Conservation (phyloP, 352 stramenopile species). For the Globisporangium megalacanthum region DNA sequence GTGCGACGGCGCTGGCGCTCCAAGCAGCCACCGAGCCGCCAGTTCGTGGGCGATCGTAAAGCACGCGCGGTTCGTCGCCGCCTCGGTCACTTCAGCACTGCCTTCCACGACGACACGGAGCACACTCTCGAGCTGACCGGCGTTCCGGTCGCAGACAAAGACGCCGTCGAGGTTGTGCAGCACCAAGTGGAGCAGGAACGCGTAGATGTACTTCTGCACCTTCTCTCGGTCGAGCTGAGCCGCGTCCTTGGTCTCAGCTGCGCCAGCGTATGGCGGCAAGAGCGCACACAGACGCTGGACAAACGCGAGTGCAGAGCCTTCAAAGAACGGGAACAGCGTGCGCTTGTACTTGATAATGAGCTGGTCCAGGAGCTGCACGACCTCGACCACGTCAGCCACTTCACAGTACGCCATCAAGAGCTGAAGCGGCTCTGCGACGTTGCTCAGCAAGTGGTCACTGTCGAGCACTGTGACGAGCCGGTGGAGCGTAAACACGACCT, state of each 20-base stretch:
- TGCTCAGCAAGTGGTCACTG: slow-evolving; percentile 56
- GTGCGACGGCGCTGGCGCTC: slow-evolving; percentile 15
- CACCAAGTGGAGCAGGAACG: slow-evolving; percentile 70
- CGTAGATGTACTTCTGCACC: slow-evolving; percentile 79
- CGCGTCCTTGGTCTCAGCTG: slow-evolving; percentile 62
- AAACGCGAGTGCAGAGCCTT: slow-evolving; percentile 60
- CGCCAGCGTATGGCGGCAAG: slow-evolving; percentile 45
- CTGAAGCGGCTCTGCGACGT: slow-evolving; percentile 53
- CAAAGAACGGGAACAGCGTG: slow-evolving; percentile 56
- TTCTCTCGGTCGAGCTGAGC: slow-evolving; percentile 70
- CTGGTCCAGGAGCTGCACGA: slow-evolving; percentile 81
- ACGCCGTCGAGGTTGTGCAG: slow-evolving; percentile 65
- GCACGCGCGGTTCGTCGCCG: slow-evolving; percentile 67
- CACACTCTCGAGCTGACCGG: slow-evolving; percentile 55
- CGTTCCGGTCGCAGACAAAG: slow-evolving; percentile 63
- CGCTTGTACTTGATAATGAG: slow-evolving; percentile 86
- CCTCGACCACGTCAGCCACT: slow-evolving; percentile 61
- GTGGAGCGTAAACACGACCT: slow-evolving; percentile 79
- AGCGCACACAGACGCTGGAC: slow-evolving; percentile 64
- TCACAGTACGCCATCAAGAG: slow-evolving; percentile 63
- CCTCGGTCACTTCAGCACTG: slow-evolving; percentile 56
- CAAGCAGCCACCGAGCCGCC: slow-evolving; percentile 54
- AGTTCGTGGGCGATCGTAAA: slow-evolving; percentile 76
- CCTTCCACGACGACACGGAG: slow-evolving; percentile 66
- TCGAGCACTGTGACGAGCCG: slow-evolving; percentile 71